phyloP scores from a whole-genome alignment of 768 basidiomycete genomes.

The Fomitopsis serialis region DNA sequence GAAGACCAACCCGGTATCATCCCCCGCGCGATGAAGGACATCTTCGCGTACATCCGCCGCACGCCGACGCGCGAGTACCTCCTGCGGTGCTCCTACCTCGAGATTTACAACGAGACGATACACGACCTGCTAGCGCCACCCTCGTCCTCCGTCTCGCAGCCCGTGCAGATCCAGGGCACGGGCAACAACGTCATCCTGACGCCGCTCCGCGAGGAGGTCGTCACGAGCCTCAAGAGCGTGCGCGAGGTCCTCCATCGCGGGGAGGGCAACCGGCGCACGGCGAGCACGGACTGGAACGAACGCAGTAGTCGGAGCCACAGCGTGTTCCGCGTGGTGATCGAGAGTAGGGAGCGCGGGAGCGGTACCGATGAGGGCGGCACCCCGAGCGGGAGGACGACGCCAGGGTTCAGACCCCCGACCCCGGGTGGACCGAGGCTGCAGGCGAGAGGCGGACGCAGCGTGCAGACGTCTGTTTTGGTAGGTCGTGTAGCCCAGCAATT shows the following conservation, averaged over 20 bases:
- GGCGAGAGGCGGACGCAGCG: slow-evolving; percentile 73
- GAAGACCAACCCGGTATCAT: slow-evolving; percentile 91
- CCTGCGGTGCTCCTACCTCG: slow-evolving; percentile 93
- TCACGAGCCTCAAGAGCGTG: slow-evolving; percentile 85
- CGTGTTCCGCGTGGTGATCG: slow-evolving; percentile 89
- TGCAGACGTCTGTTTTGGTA: slow-evolving; percentile 73
- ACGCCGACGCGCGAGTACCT: slow-evolving; percentile 84
- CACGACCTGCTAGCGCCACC: slow-evolving; percentile 82
- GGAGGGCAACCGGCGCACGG: slow-evolving; percentile 83
- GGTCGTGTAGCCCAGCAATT: slow-evolving; percentile 11
- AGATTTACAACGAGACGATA: slow-evolving; percentile 94
- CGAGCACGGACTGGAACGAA: slow-evolving; percentile 99
- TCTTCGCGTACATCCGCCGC: slow-evolving; percentile 77
- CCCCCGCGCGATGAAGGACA: slow-evolving; percentile 86
- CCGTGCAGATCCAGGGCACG: slow-evolving; percentile 72
- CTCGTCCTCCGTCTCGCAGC: slow-evolving; percentile 42
- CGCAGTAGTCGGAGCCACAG: slow-evolving; percentile 92
- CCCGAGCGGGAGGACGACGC: slow-evolving; percentile 46
- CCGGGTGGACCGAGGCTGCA: slow-evolving; percentile 65
- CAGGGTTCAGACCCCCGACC: slow-evolving; percentile 43
- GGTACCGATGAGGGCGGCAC: slow-evolving; percentile 40
- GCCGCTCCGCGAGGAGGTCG: slow-evolving; percentile 86
- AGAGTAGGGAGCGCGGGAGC: slow-evolving; percentile 66
- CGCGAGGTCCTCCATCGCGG: slow-evolving; percentile 81
- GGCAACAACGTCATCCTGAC: slow-evolving; percentile 56